These are phyloP conservation scores for Blastocystis sp. DNA, from an alignment of 352 stramenopile genomes.

Conservation along the genomic window DNA sequence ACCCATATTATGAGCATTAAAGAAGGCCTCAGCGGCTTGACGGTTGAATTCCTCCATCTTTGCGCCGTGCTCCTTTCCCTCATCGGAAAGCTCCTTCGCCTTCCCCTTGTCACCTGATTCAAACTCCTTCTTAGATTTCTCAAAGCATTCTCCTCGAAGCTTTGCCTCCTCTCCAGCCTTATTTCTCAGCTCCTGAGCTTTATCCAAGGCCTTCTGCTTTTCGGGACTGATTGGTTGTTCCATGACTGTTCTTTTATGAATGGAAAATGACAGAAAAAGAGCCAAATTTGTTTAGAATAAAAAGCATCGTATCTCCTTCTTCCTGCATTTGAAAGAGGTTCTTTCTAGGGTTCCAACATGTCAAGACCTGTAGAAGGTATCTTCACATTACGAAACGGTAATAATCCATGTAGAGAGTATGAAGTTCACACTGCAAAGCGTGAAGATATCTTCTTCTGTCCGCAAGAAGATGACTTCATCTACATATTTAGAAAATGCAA, in stretches of 20 bases:
- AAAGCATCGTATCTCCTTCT: not conserved
- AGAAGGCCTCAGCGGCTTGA: slow-evolving; percentile 26
- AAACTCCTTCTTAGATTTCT: slow-evolving; percentile 51
- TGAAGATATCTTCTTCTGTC: slow-evolving; percentile 4
- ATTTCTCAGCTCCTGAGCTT: not conserved
- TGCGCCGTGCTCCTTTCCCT: slow-evolving; percentile 33
- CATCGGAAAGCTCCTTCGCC: slow-evolving; percentile 19
- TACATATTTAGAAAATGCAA: slow-evolving; percentile 36
- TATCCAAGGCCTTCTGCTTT: slow-evolving; percentile 15
- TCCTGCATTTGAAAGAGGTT: not conserved
- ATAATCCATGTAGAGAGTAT: slow-evolving; percentile 3
- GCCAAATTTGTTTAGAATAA: not conserved
- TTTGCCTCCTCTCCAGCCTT: slow-evolving; percentile 35
- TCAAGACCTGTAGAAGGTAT: slow-evolving; percentile 26
- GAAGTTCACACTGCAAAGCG: slow-evolving; percentile 32
- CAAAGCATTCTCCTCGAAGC: slow-evolving; percentile 9
- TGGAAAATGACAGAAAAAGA: not conserved
- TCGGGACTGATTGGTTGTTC: not conserved
- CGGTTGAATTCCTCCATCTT: slow-evolving; percentile 32
- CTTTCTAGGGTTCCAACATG: not conserved
- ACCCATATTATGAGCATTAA: not conserved
- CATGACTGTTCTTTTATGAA: no score
- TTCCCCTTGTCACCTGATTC: slow-evolving; percentile 36
- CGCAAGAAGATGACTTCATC: not conserved
- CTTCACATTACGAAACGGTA: not conserved